Evolutionary conservation across 1,284 basidiomycete species (phyloP).

Genomic region (Apiotrichum mycotoxinovorans): DNA sequence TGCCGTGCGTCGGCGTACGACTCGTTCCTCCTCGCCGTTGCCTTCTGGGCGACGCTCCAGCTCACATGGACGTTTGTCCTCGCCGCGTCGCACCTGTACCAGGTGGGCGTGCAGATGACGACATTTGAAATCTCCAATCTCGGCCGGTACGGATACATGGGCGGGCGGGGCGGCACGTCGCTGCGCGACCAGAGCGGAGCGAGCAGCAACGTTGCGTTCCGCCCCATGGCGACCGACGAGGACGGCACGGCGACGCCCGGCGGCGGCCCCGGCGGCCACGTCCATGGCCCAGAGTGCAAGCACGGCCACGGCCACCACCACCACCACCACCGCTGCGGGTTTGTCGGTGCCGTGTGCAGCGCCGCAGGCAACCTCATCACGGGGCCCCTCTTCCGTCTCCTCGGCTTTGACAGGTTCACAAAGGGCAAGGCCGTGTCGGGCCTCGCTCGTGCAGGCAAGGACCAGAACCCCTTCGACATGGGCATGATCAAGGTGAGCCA

Average conservation of each 20-base stretch:
- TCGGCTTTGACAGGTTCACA: conserved; percentile 91
- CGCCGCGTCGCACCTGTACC: conserved; percentile 81
- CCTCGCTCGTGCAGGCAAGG: conserved; percentile 59
- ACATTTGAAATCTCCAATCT: conserved; percentile 94
- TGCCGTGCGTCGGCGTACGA: conserved; percentile 66
- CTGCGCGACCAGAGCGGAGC: conserved; percentile 50
- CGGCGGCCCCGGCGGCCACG: background rate
- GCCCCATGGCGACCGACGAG: conserved; percentile 10
- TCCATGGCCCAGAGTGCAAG: conserved; percentile 6
- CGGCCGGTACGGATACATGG: conserved; percentile 94
- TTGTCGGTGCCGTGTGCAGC: conserved; percentile 37
- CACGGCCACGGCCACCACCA: conserved; percentile 25
- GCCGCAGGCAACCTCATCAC: conserved; percentile 26
- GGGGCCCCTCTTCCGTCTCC: conserved; percentile 65
- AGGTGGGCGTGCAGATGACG: conserved; percentile 90
- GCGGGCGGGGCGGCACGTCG: conserved; percentile 67
- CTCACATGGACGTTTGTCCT: conserved; percentile 89
- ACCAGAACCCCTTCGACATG: conserved; percentile 87
- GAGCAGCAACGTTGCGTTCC: conserved; percentile 31
- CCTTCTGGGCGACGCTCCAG: conserved; percentile 82
- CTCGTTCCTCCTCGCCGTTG: conserved; percentile 76
- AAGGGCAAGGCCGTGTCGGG: conserved; percentile 81
- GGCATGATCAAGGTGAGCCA: conserved; percentile 62
- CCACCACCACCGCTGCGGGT: conserved; percentile 44
- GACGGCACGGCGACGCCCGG: background rate